Conservation (phyloP, 495 filamentous ascomycete genomes). For the Penicillium pulvis region DNA sequence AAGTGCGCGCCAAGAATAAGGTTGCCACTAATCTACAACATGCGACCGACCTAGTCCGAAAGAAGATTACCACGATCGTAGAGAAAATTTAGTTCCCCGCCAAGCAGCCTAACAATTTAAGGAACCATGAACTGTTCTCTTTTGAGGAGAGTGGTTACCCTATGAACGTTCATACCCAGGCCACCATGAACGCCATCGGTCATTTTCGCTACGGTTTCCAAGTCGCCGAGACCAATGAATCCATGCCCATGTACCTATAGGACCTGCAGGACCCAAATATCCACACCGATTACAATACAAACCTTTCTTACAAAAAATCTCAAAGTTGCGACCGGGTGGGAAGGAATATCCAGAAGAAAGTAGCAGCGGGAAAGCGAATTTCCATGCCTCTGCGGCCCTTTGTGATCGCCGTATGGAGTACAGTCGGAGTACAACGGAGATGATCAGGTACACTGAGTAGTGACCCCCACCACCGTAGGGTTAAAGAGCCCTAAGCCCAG, state of each 20-base stretch:
- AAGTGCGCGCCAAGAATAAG: background rate
- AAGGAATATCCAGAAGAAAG: background rate
- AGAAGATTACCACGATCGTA: background rate
- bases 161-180: background rate
- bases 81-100: background rate
- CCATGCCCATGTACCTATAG: background rate
- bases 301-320: background rate
- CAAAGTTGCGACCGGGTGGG: background rate
- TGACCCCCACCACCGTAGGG: background rate
- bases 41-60: background rate
- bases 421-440: background rate
- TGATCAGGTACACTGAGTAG: background rate
- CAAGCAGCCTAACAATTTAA: background rate
- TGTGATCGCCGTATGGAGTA: background rate
- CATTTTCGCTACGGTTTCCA: background rate
- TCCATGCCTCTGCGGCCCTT: background rate
- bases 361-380: background rate
- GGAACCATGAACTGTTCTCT: background rate
- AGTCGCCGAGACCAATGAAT: background rate
- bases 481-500: background rate
- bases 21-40: background rate
- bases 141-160: background rate
- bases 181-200: background rate
- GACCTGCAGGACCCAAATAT: background rate
- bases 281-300: background rate